A percentile compares a stretch with the other conserved stretches of the same genome.
Conservation (phyloP, 148 eudicot species). For the Silene uniflora region DNA sequence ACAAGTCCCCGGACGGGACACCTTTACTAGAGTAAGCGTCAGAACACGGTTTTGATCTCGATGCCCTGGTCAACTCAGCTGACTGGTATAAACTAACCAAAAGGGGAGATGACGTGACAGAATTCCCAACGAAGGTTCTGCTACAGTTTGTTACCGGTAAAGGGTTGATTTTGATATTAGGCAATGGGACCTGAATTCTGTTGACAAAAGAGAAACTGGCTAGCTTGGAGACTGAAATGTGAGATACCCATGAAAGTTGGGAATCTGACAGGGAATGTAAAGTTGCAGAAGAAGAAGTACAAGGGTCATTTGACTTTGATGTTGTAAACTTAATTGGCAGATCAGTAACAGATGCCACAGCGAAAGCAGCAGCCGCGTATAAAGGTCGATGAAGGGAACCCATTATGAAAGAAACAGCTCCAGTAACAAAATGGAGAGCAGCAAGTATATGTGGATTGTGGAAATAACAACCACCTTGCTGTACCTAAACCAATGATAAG, state of each 20-base stretch:
- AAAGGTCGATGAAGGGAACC: slow-evolving; percentile 78
- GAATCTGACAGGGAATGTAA: slow-evolving; percentile 24
- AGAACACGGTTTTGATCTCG: slow-evolving; percentile 49
- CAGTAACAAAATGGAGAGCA: too few relatives aligned
- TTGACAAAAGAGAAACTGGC: slow-evolving; percentile 49
- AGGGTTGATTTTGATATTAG: slow-evolving; percentile 29
- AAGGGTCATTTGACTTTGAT: slow-evolving; percentile 35
- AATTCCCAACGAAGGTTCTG: slow-evolving; percentile 21
- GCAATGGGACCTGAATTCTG: slow-evolving; percentile 58
- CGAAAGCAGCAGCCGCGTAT: slow-evolving; percentile 79
- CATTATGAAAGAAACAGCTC: slow-evolving; percentile 33
- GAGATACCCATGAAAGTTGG: slow-evolving; percentile 64
- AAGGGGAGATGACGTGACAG: slow-evolving; percentile 31
- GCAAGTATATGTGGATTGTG: too few relatives aligned
- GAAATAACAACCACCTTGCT: too few relatives aligned
- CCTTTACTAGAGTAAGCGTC: slow-evolving; percentile 22
- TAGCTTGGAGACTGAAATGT: slow-evolving; percentile 65
- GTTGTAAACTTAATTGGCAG: slow-evolving; percentile 51
- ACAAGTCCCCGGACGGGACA: slow-evolving; percentile 53
- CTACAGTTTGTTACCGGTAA: slow-evolving; percentile 27
- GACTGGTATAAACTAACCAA: slow-evolving; percentile 57
- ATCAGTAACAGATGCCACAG: slow-evolving; percentile 75
- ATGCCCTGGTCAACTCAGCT: slow-evolving; percentile 56
- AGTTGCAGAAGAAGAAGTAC: slow-evolving; percentile 32
- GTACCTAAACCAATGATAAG: too few relatives aligned